Base-by-base conservation (phyloP, 768 basidiomycete species). In the Leccinum imitatum region DNA sequence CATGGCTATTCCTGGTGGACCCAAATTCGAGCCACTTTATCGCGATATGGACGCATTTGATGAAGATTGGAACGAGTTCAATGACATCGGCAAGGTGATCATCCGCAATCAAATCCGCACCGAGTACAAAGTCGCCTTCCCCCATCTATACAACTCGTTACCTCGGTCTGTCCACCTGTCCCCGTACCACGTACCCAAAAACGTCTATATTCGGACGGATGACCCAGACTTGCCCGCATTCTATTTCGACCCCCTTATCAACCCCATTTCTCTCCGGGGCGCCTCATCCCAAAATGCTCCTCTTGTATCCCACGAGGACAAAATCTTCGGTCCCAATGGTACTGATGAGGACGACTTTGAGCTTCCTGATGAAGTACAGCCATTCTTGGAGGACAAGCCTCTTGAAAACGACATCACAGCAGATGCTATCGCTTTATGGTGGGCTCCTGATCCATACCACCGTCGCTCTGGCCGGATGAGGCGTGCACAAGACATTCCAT, bases 11-110 rank as follows among this genome's bases (percentile, higher is more conserved):
- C 97, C 97, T 0, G 97, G 96, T 59, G 97, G 97, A 52, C 97
- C 97, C 2, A 97, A 98, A 73, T 99, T 98, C 63, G 97, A 99
- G 79, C 97, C 96, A 15, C 79, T 99, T 27, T 94, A 94, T 75
- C 85, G 96, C 53, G 97, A 99, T 69, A 94, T 95, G 89, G 97
- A 98, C 69, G 82, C 89, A 13, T 98, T 93, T 66, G 97, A 99
- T 70, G 97, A 98, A 72, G 97, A 99, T 71, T 97, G 95, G 95
- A 97, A 97, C 74, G 95, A 97, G 73, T 99, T 99, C 70, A 99
- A 99, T 72, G 97, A 99, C 71, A 97, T 98, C 76, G 95, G 97
- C 79, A 99, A 99, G 76, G 91, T 99, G 69, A 96, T 99, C 74
- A 98, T 99, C 66, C 95, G 97, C 21, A 95, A 98, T 71, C 93